Percentiles rank a stretch among this genome's conserved stretches.
Evolutionary conservation across 225 moss, liverwort and hornwort species (phyloP).

Genomic region (Sphagnum contortum): DNA sequence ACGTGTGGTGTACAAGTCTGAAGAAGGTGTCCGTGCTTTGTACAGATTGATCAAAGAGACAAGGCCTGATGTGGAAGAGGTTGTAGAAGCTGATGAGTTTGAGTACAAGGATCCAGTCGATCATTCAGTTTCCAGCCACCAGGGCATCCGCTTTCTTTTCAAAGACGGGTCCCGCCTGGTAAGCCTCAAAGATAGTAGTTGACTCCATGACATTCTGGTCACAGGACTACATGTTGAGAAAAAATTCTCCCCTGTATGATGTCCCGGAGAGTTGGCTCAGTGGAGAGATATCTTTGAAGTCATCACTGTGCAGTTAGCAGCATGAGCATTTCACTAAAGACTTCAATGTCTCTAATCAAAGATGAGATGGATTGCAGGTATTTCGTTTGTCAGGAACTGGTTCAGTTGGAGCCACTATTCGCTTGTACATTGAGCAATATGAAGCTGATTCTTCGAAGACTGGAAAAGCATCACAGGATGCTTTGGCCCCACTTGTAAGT

Average conservation of each 20-base stretch:
- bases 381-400: slow-evolving; percentile 98
- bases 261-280: no score
- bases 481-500: slow-evolving; percentile 81
- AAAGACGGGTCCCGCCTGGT: slow-evolving; percentile 97
- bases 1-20: no score
- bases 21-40: no score
- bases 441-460: slow-evolving; percentile 73
- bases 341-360: no score
- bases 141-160: slow-evolving; percentile 95
- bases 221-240: no score
- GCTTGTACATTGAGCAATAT: slow-evolving; percentile 93
- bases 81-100: slow-evolving; percentile 79
- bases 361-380: slow-evolving; percentile 27
- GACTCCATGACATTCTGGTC: no score
- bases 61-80: slow-evolving; percentile 62
- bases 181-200: slow-evolving; percentile 1
- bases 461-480: slow-evolving; percentile 67
- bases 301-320: no score
- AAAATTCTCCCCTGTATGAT: no score
- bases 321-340: no score
- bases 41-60: slow-evolving; percentile 47
- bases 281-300: no score
- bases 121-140: slow-evolving; percentile 83
- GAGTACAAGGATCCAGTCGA: slow-evolving; percentile 98
- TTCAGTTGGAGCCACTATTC: slow-evolving; percentile 90